Percentiles rank a stretch among this genome's conserved stretches.
phyloP scores from a whole-genome alignment of 495 filamentous ascomycete genomes.

The Daldinia decipiens region DNA sequence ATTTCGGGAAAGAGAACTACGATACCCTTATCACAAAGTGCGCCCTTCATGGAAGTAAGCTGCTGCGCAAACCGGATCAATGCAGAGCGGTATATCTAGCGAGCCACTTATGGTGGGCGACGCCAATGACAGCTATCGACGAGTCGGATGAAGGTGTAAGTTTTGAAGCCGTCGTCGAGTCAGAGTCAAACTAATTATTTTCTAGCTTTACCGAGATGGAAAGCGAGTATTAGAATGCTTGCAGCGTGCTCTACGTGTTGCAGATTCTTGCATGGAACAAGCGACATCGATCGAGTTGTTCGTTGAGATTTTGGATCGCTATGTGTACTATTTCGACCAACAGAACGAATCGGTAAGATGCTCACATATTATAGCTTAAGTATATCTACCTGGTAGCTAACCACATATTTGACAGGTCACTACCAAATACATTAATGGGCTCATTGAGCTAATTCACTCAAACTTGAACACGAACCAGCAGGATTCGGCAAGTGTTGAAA shows the following conservation, averaged over 20 bases:
- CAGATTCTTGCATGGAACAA: slow-evolving; percentile 99
- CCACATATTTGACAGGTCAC: slow-evolving; percentile 70
- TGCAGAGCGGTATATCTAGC: slow-evolving; percentile 96
- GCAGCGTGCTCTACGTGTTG: slow-evolving; percentile 93
- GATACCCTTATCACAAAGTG: slow-evolving; percentile 98
- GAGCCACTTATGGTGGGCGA: slow-evolving; percentile 97
- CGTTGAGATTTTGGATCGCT: slow-evolving; percentile 96
- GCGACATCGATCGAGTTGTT: slow-evolving; percentile 97
- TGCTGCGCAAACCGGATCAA: slow-evolving; percentile 97
- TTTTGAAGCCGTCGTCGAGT: not conserved
- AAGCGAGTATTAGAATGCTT: slow-evolving; percentile 97
- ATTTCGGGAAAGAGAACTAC: slow-evolving; percentile 96
- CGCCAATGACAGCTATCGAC: slow-evolving; percentile 80
- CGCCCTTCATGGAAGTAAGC: slow-evolving; percentile 94
- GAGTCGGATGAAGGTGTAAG: slow-evolving; percentile 88
- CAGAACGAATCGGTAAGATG: slow-evolving; percentile 90
- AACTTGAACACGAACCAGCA: slow-evolving; percentile 85
- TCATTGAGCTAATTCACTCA: slow-evolving; percentile 97
- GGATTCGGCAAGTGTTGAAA: slow-evolving; percentile 81
- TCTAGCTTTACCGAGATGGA: slow-evolving; percentile 91
- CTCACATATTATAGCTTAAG: not conserved
- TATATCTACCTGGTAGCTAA: not conserved
- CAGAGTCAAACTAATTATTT: slow-evolving; percentile 14
- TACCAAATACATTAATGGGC: slow-evolving; percentile 96
- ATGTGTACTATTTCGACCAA: slow-evolving; percentile 99